Evolutionary conservation across 192 early-diverging fungal species (phyloP).

Genomic region (Neocallimastix lanati): DNA sequence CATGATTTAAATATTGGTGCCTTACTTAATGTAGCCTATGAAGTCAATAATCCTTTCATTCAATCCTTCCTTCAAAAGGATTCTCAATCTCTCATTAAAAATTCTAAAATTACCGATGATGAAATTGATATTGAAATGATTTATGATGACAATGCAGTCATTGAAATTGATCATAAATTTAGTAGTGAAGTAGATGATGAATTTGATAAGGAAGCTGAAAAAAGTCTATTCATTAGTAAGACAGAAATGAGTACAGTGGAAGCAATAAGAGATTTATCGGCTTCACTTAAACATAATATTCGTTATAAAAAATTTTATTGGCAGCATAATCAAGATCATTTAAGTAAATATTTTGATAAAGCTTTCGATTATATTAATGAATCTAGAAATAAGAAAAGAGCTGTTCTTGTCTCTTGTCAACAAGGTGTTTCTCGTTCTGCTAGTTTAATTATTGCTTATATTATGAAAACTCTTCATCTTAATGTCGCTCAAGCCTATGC

Average conservation of each 20-base stretch:
- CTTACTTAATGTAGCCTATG: slow-evolving; percentile 57
- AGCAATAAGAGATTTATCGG: neutral
- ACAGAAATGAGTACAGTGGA: neutral
- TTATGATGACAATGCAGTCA: neutral
- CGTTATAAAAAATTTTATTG: slow-evolving; percentile 44
- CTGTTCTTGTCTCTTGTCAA: slow-evolving; percentile 69
- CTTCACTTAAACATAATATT: slow-evolving; percentile 12
- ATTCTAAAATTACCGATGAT: neutral
- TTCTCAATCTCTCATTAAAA: neutral
- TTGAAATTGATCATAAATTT: neutral
- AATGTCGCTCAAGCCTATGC: slow-evolving; percentile 46
- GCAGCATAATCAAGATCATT: slow-evolving; percentile 50
- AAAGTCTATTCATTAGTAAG: neutral
- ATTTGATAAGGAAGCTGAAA: neutral
- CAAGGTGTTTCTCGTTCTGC: slow-evolving; percentile 78
- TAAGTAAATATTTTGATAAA: slow-evolving; percentile 33
- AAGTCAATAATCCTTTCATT: slow-evolving; percentile 33
- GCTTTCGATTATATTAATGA: slow-evolving; percentile 51
- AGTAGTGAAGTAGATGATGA: neutral
- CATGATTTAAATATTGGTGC: slow-evolving; percentile 24
- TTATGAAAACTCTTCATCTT: slow-evolving; percentile 51
- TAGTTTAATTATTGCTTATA: slow-evolving; percentile 66
- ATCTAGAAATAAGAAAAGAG: slow-evolving; percentile 9
- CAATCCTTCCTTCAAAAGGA: neutral
- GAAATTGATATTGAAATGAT: neutral